Evolutionary conservation across 352 stramenopile genomes (phyloP), one percentile per base, ranked within the genome.

Genomic region (Thalassiosira pacifica): DNA sequence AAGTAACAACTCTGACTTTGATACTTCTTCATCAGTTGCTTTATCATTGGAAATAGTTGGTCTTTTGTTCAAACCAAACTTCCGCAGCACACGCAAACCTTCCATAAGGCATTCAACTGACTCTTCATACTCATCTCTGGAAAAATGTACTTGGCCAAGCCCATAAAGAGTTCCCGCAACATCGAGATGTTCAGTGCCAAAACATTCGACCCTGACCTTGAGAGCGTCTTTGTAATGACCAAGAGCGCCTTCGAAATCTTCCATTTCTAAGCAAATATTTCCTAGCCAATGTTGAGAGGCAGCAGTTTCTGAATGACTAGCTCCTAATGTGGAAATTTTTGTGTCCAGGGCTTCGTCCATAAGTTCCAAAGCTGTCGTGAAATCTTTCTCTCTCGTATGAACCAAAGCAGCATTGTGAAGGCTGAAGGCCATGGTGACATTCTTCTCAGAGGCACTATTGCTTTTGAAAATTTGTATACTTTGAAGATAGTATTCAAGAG

Each of bases 201-300:
- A 85, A 27, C 65, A 74, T 67, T 73, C 18, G 10, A 90, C 70
- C 29, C 89, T 88, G 64, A 72, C 29, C 29, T 90, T 88, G 0
- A 93, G 77, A 16, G 81, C 84, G 2, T 31, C 68, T 85, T 88
- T 93, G 32, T 89, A 91, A 42, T 89, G 37, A 82, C 6, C 59
- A 32, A 91, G 64, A 60, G 88, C 82, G 29, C 53, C 31, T 66
- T 92, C 87, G 24, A 67, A 32, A 34, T 89, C 75, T 52, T 76
- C 61, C 19, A 90, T 45, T 53, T 91, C 85, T 34, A 87, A 74
- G 64, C 87, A 74, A 42, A 93, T 90, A n/a, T 27, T 86, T 27
- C 82, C 88, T 66, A 93, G 83, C 64, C 66, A 91, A 66, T 91
- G 79, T 32, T 90, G 86, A 76, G 85, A 91, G 27, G 71, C 31